These are phyloP conservation scores for Pisolithus sp. DNA, from an alignment of 768 basidiomycete species.

Conservation along the genomic window DNA sequence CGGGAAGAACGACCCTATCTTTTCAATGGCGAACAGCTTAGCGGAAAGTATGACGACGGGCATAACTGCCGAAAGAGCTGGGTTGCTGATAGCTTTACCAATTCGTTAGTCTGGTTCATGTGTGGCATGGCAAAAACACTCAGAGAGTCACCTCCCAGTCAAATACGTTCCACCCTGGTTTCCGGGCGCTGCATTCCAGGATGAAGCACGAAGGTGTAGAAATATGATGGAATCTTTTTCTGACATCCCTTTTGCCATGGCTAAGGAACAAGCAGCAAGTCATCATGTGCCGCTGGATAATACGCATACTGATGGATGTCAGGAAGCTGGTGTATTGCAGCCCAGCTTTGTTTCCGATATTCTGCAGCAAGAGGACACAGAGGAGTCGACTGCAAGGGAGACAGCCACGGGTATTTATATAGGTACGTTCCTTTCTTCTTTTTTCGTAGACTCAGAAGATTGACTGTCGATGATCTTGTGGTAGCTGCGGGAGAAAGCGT, in stretches of 20 bases:
- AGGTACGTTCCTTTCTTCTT: too few species aligned
- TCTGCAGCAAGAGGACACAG: too few species aligned
- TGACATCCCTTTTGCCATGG: slow-evolving; percentile 4
- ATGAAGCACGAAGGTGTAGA: neutral
- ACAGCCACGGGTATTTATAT: too few species aligned
- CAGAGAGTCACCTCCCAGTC: slow-evolving; percentile 8
- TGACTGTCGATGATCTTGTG: slow-evolving; percentile 11
- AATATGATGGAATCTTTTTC: neutral
- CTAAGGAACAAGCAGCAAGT: neutral
- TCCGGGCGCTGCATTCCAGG: slow-evolving; percentile 1
- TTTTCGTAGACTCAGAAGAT: too few species aligned
- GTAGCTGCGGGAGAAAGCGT: slow-evolving; percentile 24
- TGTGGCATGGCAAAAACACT: neutral
- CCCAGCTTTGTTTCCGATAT: too few species aligned
- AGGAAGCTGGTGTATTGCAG: too few species aligned
- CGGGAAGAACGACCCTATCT: slow-evolving; percentile 16
- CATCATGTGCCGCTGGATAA: too few species aligned
- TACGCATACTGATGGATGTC: too few species aligned
- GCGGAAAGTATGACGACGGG: slow-evolving; percentile 13
- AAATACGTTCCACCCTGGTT: slow-evolving; percentile 21
- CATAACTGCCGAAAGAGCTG: slow-evolving; percentile 14
- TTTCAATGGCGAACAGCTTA: slow-evolving; percentile 15
- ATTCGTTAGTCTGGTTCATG: slow-evolving; percentile 15
- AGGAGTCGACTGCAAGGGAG: too few species aligned
- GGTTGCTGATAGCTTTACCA: slow-evolving; percentile 19